Conservation (phyloP, 1,284 basidiomycete species). For the Hymenochaete sp. region DNA sequence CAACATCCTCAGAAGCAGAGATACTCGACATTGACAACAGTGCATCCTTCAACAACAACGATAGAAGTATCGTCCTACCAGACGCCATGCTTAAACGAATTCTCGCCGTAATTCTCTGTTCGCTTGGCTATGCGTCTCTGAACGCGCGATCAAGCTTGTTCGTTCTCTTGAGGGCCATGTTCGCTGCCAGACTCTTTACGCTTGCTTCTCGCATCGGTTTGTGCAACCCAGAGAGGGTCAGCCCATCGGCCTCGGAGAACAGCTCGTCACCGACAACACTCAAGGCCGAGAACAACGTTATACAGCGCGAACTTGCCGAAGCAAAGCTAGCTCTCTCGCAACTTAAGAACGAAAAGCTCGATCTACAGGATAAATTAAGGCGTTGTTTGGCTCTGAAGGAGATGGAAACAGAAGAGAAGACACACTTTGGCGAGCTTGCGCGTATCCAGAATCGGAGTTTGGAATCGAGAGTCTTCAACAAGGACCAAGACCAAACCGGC, state of each 20-base stretch:
- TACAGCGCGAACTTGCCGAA: slow-evolving; percentile 1
- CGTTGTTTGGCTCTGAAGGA: slow-evolving; percentile 1
- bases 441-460: slow-evolving; percentile 11
- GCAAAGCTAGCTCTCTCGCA: slow-evolving; percentile 4
- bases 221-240: no score
- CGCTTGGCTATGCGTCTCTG: no score
- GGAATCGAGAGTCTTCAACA: slow-evolving; percentile 12
- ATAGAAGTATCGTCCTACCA: no score
- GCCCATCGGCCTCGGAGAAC: neutral
- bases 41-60: no score
- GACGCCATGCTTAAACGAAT: no score
- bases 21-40: no score
- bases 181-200: neutral
- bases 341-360: neutral
- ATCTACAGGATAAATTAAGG: slow-evolving; percentile 1
- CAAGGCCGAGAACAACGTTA: neutral
- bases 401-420: neutral
- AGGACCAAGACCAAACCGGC: no score
- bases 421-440: slow-evolving; percentile 4
- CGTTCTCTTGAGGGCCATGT: slow-evolving; percentile 1
- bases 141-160: no score
- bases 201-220: neutral
- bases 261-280: neutral
- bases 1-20: no score
- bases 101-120: no score